These are phyloP conservation scores for Penicillium chermesinum DNA, from an alignment of 495 filamentous ascomycete genomes.

Conservation along the genomic window DNA sequence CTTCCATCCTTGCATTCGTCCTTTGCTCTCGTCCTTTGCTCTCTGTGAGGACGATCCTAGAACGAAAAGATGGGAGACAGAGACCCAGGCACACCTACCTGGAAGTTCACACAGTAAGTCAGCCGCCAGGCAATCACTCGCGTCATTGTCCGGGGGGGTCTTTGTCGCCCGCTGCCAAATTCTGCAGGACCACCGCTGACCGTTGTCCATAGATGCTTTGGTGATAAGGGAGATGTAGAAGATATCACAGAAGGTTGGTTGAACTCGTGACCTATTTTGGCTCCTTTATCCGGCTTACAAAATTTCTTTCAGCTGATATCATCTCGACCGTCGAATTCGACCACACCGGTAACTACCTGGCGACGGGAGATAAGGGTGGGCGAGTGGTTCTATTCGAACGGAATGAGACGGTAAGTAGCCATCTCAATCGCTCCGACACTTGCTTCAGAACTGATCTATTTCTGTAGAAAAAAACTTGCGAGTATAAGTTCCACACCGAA, in stretches of 20 bases:
- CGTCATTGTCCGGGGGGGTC: not conserved
- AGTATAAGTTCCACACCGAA: slow-evolving; percentile 99
- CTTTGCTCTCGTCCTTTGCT: slow-evolving; percentile 11
- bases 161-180: not conserved
- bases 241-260: slow-evolving; percentile 95
- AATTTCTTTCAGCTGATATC: slow-evolving; percentile 70
- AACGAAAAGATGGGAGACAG: slow-evolving; percentile 88
- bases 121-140: not conserved
- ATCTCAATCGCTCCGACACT: not conserved
- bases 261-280: slow-evolving; percentile 8
- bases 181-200: slow-evolving; percentile 8
- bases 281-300: slow-evolving; percentile 15
- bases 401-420: slow-evolving; percentile 75
- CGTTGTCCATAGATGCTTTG: slow-evolving; percentile 74
- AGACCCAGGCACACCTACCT: slow-evolving; percentile 88
- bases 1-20: slow-evolving; percentile 3
- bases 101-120: slow-evolving; percentile 99
- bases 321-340: slow-evolving; percentile 99
- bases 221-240: slow-evolving; percentile 98
- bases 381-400: slow-evolving; percentile 95
- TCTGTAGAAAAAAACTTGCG: slow-evolving; percentile 95
- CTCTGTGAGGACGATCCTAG: slow-evolving; percentile 29
- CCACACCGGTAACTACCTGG: slow-evolving; percentile 96
- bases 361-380: slow-evolving; percentile 96
- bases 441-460: not conserved